These are phyloP conservation scores for Kazachstania africana DNA, from an alignment of 805 yeast genomes.

Conservation along the genomic window DNA sequence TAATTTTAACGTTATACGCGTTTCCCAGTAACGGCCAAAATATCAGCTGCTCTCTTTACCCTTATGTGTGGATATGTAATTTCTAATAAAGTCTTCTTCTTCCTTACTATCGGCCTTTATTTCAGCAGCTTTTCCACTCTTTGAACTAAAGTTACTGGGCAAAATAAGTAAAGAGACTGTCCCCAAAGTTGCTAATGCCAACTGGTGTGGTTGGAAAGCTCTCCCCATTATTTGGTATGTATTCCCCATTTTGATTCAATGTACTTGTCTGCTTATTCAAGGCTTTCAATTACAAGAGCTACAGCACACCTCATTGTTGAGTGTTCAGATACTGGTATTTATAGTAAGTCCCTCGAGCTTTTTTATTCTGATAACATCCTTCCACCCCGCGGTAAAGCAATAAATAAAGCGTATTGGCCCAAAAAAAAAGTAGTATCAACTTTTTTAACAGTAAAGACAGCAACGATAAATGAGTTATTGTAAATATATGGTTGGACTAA, in stretches of 20 bases:
- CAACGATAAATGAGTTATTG: too few relatives aligned
- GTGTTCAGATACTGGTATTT: too few relatives aligned
- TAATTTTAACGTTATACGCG: too few relatives aligned
- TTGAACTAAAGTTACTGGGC: slow-evolving; percentile 58
- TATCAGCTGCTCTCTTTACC: too few relatives aligned
- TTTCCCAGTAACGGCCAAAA: too few relatives aligned
- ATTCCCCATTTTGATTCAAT: slow-evolving; percentile 48
- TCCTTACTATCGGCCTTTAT: slow-evolving; percentile 73
- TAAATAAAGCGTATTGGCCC: not conserved
- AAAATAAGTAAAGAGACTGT: slow-evolving; percentile 47
- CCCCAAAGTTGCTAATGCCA: slow-evolving; percentile 74
- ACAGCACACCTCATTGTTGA: not conserved
- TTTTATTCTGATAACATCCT: too few relatives aligned
- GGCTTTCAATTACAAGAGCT: too few relatives aligned
- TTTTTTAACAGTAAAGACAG: not conserved
- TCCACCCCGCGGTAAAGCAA: too few relatives aligned
- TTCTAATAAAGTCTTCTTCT: slow-evolving; percentile 78
- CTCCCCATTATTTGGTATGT: slow-evolving; percentile 79
- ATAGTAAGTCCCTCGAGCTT: too few relatives aligned
- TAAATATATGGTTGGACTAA: too few relatives aligned
- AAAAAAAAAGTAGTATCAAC: not conserved
- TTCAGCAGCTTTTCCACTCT: slow-evolving; percentile 50
- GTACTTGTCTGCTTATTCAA: too few relatives aligned
- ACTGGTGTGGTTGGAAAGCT: slow-evolving; percentile 71
- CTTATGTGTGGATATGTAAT: too few relatives aligned